Conservation (phyloP, 2,329 filamentous ascomycete species). For the Talaromyces rugulosus region DNA sequence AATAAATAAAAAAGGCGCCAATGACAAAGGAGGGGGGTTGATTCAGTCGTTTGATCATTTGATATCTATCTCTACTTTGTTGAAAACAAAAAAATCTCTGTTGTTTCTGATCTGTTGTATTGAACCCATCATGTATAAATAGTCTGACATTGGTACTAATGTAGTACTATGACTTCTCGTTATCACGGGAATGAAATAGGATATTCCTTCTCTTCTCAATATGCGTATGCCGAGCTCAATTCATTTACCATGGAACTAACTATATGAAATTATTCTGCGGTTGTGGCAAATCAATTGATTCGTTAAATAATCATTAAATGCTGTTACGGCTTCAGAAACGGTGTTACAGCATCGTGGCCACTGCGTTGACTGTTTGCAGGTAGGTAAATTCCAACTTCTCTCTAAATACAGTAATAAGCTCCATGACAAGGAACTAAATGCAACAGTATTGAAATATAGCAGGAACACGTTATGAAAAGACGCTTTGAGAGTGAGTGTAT, state of each 20-base stretch:
- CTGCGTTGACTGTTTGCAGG: no score
- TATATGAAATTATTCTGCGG: neutral
- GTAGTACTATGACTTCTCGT: constrained; percentile 11
- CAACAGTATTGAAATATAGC: no score
- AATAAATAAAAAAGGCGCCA: neutral
- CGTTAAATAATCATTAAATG: no score
- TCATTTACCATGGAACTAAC: neutral
- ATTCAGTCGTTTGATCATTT: neutral
- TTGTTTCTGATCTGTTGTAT: neutral
- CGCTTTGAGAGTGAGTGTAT: no score
- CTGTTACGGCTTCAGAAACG: neutral
- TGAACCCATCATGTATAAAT: constrained; percentile 13
- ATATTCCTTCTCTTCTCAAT: constrained; percentile 4
- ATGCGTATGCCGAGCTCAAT: neutral
- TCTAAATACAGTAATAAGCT: no score
- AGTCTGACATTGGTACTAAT: constrained; percentile 11
- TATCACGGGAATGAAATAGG: neutral
- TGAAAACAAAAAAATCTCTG: neutral
- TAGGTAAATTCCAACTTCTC: no score
- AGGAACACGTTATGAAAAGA: no score
- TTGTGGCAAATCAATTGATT: no score
- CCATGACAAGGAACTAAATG: no score
- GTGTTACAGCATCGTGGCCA: neutral
- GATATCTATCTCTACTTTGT: constrained; percentile 5
- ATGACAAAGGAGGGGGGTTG: neutral